These are phyloP conservation scores for Wakefieldia striispora DNA, from an alignment of 768 basidiomycete species.

Conservation along the genomic window DNA sequence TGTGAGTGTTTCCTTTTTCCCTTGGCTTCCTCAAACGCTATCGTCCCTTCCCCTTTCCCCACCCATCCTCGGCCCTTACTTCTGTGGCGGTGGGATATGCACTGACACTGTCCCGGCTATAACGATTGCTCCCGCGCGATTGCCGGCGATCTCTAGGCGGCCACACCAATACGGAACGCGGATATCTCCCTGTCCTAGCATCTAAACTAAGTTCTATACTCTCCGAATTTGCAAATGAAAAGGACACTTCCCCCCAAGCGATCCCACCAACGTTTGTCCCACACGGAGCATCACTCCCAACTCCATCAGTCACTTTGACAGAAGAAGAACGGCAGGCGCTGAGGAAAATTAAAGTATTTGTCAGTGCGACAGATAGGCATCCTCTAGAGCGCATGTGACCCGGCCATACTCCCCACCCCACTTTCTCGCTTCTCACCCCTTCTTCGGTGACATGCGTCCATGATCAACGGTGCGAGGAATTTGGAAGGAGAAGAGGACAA, in stretches of 20 bases:
- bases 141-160: conserved; percentile 52
- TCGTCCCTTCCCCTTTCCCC: not conserved
- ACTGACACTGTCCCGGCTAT: conserved; percentile 15
- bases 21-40: not conserved
- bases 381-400: conserved; percentile 66
- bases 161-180: conserved; percentile 94
- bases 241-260: not conserved
- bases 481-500: not conserved
- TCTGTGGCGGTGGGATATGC: conserved; percentile 12
- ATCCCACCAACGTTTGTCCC: conserved; percentile 25
- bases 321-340: conserved; percentile 30
- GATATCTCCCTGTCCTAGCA: conserved; percentile 78
- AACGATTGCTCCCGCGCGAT: conserved; percentile 10
- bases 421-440: not conserved
- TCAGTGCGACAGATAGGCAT: conserved; percentile 73
- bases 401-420: not conserved
- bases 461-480: conserved; percentile 1
- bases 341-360: conserved; percentile 52
- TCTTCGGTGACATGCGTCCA: not conserved
- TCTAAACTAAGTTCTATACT: conserved; percentile 58
- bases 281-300: conserved; percentile 20
- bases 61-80: not conserved
- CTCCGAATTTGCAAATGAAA: conserved; percentile 29
- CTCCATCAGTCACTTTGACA: conserved; percentile 21
- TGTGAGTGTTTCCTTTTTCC: conserved; percentile 49